Evolutionary conservation across 371 early-diverging fungal species (phyloP).

Genomic region (Mucor saturninus): DNA sequence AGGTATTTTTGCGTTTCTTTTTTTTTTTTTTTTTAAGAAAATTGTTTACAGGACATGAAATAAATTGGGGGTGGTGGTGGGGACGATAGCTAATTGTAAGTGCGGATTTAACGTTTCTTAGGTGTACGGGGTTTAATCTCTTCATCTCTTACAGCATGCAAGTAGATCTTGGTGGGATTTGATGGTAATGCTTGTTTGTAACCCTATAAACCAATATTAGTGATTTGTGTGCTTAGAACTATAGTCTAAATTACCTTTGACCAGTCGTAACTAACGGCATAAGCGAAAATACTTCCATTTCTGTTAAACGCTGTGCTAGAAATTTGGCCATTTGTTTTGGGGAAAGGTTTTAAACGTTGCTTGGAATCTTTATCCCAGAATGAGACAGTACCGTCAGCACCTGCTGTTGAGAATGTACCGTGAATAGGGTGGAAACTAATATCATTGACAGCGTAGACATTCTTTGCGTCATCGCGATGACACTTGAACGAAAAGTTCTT

Average conservation of each 20-base stretch:
- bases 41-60: no score
- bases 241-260: conserved; percentile 68
- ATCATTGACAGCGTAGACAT: conserved; percentile 83
- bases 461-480: conserved; percentile 80
- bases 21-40: no score
- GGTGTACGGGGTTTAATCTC: conserved; percentile 77
- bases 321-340: conserved; percentile 70
- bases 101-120: conserved; percentile 57
- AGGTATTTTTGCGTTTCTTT: no score
- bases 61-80: no score
- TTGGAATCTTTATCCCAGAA: conserved; percentile 97
- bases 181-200: conserved; percentile 55
- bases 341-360: conserved; percentile 79
- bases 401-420: conserved; percentile 92
- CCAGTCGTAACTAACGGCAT: conserved; percentile 98
- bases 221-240: neutral
- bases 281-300: conserved; percentile 91
- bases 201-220: conserved; percentile 37
- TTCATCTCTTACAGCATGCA: conserved; percentile 79
- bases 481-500: conserved; percentile 94
- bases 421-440: conserved; percentile 86
- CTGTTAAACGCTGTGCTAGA: conserved; percentile 83
- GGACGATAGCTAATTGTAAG: no score
- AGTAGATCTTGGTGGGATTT: conserved; percentile 65
- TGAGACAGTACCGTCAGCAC: conserved; percentile 89